Conservation (phyloP, 202 grass and related monocot genomes). For the Musa balbisiana region DNA sequence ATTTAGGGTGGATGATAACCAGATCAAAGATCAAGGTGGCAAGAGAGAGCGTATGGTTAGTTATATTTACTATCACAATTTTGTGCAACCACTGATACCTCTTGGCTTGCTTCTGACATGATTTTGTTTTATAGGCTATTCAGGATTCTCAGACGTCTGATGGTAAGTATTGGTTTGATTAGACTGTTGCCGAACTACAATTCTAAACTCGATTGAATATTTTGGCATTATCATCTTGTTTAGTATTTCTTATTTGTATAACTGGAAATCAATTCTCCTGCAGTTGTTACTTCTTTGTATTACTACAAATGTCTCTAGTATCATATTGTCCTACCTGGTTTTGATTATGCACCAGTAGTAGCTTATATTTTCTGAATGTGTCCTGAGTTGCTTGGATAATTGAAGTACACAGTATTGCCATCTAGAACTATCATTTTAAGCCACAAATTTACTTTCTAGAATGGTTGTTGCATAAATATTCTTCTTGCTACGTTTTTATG, state of each 20-base stretch:
- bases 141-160: slow-evolving; percentile 4
- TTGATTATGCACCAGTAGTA: background rate
- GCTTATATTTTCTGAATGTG: too few relatives aligned
- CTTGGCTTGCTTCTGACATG: slow-evolving; percentile 3
- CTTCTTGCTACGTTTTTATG: background rate
- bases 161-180: slow-evolving; percentile 1
- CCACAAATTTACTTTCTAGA: too few relatives aligned
- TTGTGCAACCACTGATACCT: background rate
- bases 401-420: too few relatives aligned
- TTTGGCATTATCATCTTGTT: background rate
- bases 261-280: background rate
- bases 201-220: background rate
- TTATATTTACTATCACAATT: background rate
- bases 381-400: too few relatives aligned
- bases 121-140: slow-evolving; percentile 15
- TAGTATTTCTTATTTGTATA: background rate
- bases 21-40: slow-evolving; percentile 35
- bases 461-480: too few relatives aligned
- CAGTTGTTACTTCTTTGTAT: too few relatives aligned
- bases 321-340: background rate
- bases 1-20: slow-evolving; percentile 48
- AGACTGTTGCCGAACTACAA: background rate
- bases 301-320: background rate
- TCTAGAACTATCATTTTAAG: too few relatives aligned
- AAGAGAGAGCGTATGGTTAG: slow-evolving; percentile 26